phyloP scores from a whole-genome alignment of 306 rosid genomes.

The Pyrus betulifolia region DNA sequence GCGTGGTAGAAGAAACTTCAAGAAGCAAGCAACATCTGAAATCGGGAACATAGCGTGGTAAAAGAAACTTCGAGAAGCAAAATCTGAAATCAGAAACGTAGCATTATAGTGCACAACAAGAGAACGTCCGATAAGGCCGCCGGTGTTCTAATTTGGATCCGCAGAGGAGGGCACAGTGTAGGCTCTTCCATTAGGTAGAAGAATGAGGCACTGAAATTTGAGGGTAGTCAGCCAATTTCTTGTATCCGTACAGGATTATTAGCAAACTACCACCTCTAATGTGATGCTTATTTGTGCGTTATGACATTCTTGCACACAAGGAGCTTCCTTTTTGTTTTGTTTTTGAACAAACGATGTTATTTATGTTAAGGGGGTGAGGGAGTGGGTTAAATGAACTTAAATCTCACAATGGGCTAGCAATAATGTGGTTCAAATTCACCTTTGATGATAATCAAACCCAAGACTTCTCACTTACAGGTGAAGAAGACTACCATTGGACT shows the following conservation, averaged over 20 bases:
- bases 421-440: too few relatives aligned
- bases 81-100: constrained; percentile 22
- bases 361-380: too few relatives aligned
- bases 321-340: too few relatives aligned
- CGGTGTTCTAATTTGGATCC: background rate
- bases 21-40: constrained; percentile 26
- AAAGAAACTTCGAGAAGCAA: constrained; percentile 37
- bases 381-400: too few relatives aligned
- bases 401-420: too few relatives aligned
- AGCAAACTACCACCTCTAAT: too few relatives aligned
- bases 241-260: background rate
- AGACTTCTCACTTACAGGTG: too few relatives aligned
- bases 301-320: too few relatives aligned
- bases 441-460: too few relatives aligned
- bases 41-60: background rate
- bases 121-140: background rate
- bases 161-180: background rate
- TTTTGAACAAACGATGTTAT: too few relatives aligned
- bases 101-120: constrained; percentile 7
- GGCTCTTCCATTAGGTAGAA: background rate
- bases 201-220: background rate
- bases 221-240: background rate
- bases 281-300: too few relatives aligned
- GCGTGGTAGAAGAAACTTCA: constrained; percentile 29
- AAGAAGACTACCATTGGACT: too few relatives aligned